Conservation (phyloP, 164 flowering plant species). For the Akebia trifoliata region DNA sequence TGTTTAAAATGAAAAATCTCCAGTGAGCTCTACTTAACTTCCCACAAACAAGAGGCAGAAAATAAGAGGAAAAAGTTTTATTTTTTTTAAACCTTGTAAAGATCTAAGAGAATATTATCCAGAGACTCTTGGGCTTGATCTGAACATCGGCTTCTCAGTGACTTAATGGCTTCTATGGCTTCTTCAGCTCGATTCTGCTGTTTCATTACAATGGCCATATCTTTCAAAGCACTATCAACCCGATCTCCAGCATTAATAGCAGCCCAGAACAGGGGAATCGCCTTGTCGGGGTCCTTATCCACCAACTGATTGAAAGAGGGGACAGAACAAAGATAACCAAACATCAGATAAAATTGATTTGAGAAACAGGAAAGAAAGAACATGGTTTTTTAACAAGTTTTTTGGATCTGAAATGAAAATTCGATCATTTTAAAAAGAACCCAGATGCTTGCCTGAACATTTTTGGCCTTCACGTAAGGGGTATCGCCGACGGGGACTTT, state of each 20-base stretch:
- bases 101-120: constrained; percentile 89
- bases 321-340: constrained; percentile 14
- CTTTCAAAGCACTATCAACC: constrained; percentile 97
- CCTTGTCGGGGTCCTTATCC: constrained; percentile 94
- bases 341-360: too few species aligned
- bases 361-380: too few species aligned
- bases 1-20: too few species aligned
- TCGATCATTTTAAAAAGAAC: too few species aligned
- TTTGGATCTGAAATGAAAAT: too few species aligned
- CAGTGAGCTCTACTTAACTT: too few species aligned
- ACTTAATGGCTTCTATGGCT: constrained; percentile 95
- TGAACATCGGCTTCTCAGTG: constrained; percentile 68
- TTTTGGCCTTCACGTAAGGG: constrained; percentile 93
- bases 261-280: constrained; percentile 96
- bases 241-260: constrained; percentile 98
- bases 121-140: constrained; percentile 98
- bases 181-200: constrained; percentile 97
- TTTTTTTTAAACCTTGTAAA: constrained; percentile 99
- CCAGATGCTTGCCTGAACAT: constrained; percentile 91
- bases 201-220: constrained; percentile 99
- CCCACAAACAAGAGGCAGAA: too few species aligned
- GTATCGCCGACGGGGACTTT: constrained; percentile 93
- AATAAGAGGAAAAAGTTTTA: too few species aligned
- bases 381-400: too few species aligned
- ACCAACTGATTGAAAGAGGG: too few species aligned